Percentiles rank a stretch among this genome's conserved stretches.
Conservation (phyloP, 139 green algal genomes). For the Haematococcus lacustris region DNA sequence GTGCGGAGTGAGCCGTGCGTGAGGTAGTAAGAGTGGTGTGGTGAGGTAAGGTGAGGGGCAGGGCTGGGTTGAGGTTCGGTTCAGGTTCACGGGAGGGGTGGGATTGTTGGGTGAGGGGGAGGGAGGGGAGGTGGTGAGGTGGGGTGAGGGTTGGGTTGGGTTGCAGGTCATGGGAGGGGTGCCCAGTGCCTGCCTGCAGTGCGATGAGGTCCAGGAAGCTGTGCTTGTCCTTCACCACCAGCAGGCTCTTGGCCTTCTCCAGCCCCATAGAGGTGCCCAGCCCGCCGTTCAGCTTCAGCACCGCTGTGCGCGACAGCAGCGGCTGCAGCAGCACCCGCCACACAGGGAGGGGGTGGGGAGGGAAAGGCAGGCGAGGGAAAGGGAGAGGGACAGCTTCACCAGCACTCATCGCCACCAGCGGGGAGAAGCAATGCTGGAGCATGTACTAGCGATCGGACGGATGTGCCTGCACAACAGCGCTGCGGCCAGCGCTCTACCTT, state of each 20-base stretch:
- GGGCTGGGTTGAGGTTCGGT: no score
- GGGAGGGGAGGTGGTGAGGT: no score
- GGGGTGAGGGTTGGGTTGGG: no score
- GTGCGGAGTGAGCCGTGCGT: no score
- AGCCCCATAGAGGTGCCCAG: constrained; percentile 88
- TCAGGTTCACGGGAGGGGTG: no score
- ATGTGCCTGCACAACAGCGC: neutral
- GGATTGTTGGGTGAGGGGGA: no score
- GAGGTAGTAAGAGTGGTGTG: no score
- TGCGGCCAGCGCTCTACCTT: constrained; percentile 28
- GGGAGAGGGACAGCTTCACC: neutral
- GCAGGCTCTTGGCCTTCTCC: constrained; percentile 85
- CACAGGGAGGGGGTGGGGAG: neutral
- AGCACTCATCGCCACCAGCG: neutral
- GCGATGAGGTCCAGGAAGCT: constrained; percentile 93
- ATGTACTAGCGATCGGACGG: neutral
- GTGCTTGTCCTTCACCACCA: constrained; percentile 75
- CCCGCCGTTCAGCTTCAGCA: constrained; percentile 90
- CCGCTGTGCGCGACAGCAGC: constrained; percentile 68
- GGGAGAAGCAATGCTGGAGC: neutral
- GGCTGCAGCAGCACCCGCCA: no score
- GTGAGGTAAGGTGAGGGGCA: no score
- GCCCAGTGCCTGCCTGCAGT: constrained; percentile 44
- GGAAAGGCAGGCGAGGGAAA: neutral
- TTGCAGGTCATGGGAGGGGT: neutral